Conservation (phyloP, 75 land plant species). For the Selaginella moellendorffii region DNA sequence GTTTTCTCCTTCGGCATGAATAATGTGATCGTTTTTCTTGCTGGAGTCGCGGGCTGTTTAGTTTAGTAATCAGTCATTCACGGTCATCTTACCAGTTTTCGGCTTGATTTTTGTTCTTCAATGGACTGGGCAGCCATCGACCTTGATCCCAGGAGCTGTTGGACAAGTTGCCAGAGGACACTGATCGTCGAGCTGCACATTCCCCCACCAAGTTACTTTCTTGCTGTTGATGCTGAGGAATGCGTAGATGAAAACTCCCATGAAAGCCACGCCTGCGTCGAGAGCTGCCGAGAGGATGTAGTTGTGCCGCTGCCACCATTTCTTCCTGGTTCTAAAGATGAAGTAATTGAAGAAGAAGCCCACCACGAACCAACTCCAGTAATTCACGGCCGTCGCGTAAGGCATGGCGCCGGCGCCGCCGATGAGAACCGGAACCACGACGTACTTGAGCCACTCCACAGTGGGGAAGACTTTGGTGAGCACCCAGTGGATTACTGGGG, state of each 20-base stretch:
- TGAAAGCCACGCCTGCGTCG: background rate
- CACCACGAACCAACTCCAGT: background rate
- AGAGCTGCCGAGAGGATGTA: conserved; percentile 3
- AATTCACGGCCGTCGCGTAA: background rate
- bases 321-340: background rate
- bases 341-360: conserved; percentile 7
- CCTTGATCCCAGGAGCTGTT: conserved; percentile 14
- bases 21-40: too few species aligned
- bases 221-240: background rate
- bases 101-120: too few species aligned
- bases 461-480: background rate
- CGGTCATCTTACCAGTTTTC: too few species aligned
- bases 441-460: background rate
- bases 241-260: background rate
- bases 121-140: conserved; percentile 9
- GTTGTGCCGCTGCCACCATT: conserved; percentile 13
- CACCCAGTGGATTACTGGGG: background rate
- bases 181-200: background rate
- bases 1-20: too few species aligned
- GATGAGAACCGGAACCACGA: background rate
- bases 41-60: too few species aligned
- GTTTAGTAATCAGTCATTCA: too few species aligned
- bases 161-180: conserved; percentile 27
- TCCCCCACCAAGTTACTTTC: conserved; percentile 34
- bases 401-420: background rate